These are phyloP conservation scores for Sugiyamaella neomexicana DNA, from an alignment of 1,139 yeast genomes.

Conservation along the genomic window DNA sequence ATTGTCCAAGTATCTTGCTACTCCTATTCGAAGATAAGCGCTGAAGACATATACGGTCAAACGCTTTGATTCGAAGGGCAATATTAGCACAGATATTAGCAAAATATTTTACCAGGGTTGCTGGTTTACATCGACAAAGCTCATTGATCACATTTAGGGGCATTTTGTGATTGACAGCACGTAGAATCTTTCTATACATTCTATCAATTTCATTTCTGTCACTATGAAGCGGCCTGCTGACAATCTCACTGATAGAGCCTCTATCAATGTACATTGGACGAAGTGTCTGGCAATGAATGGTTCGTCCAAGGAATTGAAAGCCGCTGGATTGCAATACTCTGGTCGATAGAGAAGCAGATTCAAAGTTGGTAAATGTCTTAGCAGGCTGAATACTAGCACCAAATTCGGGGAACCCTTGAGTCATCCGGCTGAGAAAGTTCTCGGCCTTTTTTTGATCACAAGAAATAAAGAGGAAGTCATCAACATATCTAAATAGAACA, in stretches of 20 bases:
- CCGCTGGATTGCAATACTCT: not conserved
- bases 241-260: not conserved
- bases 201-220: not conserved
- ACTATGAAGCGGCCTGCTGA: not conserved
- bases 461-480: slow-evolving; percentile 77
- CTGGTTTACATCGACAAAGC: not conserved
- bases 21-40: slow-evolving; percentile 1
- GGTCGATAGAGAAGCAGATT: slow-evolving; percentile 13
- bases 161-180: not conserved
- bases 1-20: not conserved
- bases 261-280: slow-evolving; percentile 17
- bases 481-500: slow-evolving; percentile 67
- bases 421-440: slow-evolving; percentile 36
- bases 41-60: slow-evolving; percentile 8
- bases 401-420: slow-evolving; percentile 49
- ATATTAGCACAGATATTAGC: slow-evolving; percentile 7
- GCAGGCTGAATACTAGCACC: slow-evolving; percentile 60
- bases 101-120: not conserved
- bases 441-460: slow-evolving; percentile 39
- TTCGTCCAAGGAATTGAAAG: slow-evolving; percentile 23
- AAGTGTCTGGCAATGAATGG: slow-evolving; percentile 19
- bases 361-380: slow-evolving; percentile 50
- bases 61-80: slow-evolving; percentile 2
- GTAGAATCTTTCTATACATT: slow-evolving; percentile 1
- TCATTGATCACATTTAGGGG: slow-evolving; percentile 9